phyloP scores from a whole-genome alignment of 805 yeast species.

The Teunomyces lycoperdinae region DNA sequence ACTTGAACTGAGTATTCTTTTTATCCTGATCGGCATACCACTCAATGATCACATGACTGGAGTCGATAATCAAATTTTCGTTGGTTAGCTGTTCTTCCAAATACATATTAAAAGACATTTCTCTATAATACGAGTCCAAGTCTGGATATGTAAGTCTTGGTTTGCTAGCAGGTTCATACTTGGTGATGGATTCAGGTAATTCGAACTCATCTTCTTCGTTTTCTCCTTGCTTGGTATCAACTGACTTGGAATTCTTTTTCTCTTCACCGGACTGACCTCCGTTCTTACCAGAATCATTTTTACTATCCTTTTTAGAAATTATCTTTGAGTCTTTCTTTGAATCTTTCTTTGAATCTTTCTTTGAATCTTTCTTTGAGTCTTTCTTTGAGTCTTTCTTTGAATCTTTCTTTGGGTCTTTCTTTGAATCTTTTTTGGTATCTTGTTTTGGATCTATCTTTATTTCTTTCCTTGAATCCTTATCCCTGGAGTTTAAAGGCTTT shows the following conservation, averaged over 20 bases:
- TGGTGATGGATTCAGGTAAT: conserved; percentile 4
- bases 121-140: conserved; percentile 51
- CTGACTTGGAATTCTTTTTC: too few species aligned
- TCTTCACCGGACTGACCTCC: too few species aligned
- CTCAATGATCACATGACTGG: conserved; percentile 46
- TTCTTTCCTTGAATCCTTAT: not conserved
- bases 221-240: not conserved
- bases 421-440: not conserved
- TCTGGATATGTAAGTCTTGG: conserved; percentile 50
- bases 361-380: not conserved
- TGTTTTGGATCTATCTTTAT: not conserved
- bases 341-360: not conserved
- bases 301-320: not conserved
- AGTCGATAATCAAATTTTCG: conserved; percentile 35
- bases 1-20: conserved; percentile 38
- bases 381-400: conserved; percentile 1
- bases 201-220: not conserved
- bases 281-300: not conserved
- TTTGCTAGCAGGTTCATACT: conserved; percentile 7
- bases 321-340: not conserved
- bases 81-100: conserved; percentile 53
- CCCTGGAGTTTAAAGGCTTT: too few species aligned
- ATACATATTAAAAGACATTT: conserved; percentile 59
- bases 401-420: not conserved
- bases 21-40: conserved; percentile 50